Conservation (phyloP, 352 stramenopile genomes). For the Halophytophthora batemanensis region DNA sequence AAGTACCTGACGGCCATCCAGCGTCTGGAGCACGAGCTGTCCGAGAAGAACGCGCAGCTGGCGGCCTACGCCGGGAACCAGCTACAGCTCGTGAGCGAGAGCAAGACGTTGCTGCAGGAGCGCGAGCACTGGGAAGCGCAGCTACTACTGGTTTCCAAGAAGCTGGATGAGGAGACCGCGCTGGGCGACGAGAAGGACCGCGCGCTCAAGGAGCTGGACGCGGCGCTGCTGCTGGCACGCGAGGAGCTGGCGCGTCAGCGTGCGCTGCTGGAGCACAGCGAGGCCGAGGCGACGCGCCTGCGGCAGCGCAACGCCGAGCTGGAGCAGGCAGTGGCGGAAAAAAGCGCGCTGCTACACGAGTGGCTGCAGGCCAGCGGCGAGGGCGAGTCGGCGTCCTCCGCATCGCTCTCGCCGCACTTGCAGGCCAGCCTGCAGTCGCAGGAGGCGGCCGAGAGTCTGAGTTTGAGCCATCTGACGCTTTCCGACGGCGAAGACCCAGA, state of each 20-base stretch:
- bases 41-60: constrained; percentile 60
- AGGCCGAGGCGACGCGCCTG: constrained; percentile 40
- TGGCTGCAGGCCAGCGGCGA: constrained; percentile 50
- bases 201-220: constrained; percentile 62
- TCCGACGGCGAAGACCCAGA: constrained; percentile 9
- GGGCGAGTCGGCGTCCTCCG: constrained; percentile 5
- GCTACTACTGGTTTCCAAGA: constrained; percentile 51
- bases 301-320: constrained; percentile 38
- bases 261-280: constrained; percentile 44
- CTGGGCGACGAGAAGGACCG: constrained; percentile 66
- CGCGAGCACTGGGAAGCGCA: constrained; percentile 57
- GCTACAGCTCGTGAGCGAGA: constrained; percentile 63
- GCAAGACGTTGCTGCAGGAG: constrained; percentile 68
- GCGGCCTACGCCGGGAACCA: constrained; percentile 53
- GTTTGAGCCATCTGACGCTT: constrained; percentile 24
- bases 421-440: constrained; percentile 37
- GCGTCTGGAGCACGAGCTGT: constrained; percentile 64
- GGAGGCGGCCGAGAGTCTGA: constrained; percentile 48
- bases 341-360: constrained; percentile 59
- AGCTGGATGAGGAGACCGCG: constrained; percentile 58
- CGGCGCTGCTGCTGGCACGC: constrained; percentile 35
- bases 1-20: constrained; percentile 67
- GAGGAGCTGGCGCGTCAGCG: constrained; percentile 66
- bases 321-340: constrained; percentile 54
- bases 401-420: neutral